Base-by-base conservation (phyloP, 805 yeast genomes). In the Saccharomycopsis sp. region DNA sequence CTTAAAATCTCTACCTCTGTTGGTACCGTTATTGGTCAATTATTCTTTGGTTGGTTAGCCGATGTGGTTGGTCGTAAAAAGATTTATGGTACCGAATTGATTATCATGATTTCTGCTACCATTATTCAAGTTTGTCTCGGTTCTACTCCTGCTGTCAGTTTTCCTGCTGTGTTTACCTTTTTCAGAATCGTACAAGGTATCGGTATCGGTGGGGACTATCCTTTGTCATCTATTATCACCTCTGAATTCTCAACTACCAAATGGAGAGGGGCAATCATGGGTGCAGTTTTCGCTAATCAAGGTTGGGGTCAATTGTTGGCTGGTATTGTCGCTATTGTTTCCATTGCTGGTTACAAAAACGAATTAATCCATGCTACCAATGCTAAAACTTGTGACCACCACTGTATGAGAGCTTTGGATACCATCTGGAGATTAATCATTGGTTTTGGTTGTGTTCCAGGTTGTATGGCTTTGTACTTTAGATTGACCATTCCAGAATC, bases 251-350 rank as follows among this genome's bases (percentile, higher is more conserved):
- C 96, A 21, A 85, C 96, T 48, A 87, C 96, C 55, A 86, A 84
- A 66, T 86, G 95, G 95, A 85, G 96, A 79, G 96, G 96, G 74
- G 95, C 96, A 53, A 86, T 86, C 56, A 87, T 87, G 95, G 88
- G 85, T 60, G 94, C 96, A 24, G 96, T 87, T 46, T 89, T 89
- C 65, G 90, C 96, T 46, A 88, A 88, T 72, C 97, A 89, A 70
- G 97, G 96, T 67, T 78, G 93, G 80, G 97, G 97, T 64, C 96
- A 89, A 70, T 74, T 88, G 50, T 59, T 79, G 16, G 95, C 87
- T 49, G 95, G 90, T 75, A 69, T 87, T 53, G 85, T 87, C 56
- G 85, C 95, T 45, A 66, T 87, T 49, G 60, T 84, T 49, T 73
- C 78, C 60, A 82, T 85, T 54, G 83, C 81, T 46, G 95, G 78